Percentiles rank a stretch among this genome's conserved stretches.
These are phyloP conservation scores for Leccinum pachyderme DNA, from an alignment of 1,284 basidiomycete genomes.

Conservation along the genomic window DNA sequence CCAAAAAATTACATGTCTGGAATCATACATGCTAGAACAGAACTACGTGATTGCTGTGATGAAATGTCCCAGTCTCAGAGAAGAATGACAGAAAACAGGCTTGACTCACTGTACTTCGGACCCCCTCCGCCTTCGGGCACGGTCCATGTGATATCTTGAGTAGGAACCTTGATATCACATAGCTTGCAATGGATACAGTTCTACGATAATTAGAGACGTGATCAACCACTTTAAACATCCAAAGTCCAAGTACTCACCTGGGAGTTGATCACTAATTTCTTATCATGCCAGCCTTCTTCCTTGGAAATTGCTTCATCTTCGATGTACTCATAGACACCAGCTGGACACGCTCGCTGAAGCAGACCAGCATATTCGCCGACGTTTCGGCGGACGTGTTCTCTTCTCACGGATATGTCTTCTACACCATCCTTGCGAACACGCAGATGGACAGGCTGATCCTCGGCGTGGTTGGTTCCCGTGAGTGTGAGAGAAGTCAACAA, in stretches of 20 bases:
- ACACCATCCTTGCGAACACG: slow-evolving; percentile 59
- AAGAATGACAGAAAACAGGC: neutral
- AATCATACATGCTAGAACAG: neutral
- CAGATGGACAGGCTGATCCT: slow-evolving; percentile 93
- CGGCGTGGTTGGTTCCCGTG: slow-evolving; percentile 95
- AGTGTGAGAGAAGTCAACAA: slow-evolving; percentile 88
- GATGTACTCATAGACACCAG: slow-evolving; percentile 97
- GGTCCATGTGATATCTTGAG: slow-evolving; percentile 93
- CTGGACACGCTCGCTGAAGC: slow-evolving; percentile 89
- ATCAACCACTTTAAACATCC: neutral
- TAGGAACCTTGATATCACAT: slow-evolving; percentile 91
- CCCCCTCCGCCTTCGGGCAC: slow-evolving; percentile 93
- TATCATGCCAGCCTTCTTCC: slow-evolving; percentile 68
- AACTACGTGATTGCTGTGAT: slow-evolving; percentile 17
- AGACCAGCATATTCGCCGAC: slow-evolving; percentile 83
- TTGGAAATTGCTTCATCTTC: slow-evolving; percentile 56
- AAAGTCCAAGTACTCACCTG: slow-evolving; percentile 53
- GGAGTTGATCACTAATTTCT: slow-evolving; percentile 95
- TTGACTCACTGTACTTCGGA: slow-evolving; percentile 71
- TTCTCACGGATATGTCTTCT: slow-evolving; percentile 48
- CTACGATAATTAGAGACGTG: slow-evolving; percentile 32
- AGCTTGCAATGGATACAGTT: slow-evolving; percentile 94
- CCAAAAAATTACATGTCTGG: neutral
- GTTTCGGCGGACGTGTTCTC: slow-evolving; percentile 77
- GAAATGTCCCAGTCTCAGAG: neutral